Evolutionary conservation across 257 asterid species (phyloP).

Genomic region (Capsicum rhomboideum): DNA sequence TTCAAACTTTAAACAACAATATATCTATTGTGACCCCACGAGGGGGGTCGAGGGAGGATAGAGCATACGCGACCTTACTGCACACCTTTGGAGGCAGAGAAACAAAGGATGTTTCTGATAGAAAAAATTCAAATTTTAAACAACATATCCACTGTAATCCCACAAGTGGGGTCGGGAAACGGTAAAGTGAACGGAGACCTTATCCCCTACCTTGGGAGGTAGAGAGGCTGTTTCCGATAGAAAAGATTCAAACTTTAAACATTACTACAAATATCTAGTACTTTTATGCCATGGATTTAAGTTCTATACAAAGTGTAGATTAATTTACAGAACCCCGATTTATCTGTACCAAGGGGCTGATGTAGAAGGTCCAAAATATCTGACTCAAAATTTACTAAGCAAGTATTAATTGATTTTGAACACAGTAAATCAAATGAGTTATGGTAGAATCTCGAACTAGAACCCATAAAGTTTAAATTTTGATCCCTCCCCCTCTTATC

Average conservation of each 20-base stretch:
- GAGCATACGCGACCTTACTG: no score
- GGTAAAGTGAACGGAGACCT: no score
- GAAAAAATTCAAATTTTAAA: not conserved
- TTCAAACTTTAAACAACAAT: not conserved
- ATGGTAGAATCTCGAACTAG: not conserved
- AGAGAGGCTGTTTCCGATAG: not conserved
- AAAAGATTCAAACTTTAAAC: not conserved
- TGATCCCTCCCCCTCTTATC: not conserved
- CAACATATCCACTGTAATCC: not conserved
- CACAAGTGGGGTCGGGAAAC: no score
- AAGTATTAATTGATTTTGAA: not conserved
- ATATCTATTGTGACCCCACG: rapidly evolving
- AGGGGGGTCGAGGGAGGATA: not conserved
- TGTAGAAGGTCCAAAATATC: no score
- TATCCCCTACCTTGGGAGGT: no score
- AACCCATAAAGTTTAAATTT: not conserved
- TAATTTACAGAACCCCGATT: no score
- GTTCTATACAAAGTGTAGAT: not conserved
- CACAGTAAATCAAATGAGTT: not conserved
- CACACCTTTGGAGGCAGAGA: no score
- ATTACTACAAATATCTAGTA: not conserved
- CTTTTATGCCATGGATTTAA: not conserved
- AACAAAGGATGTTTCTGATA: no score
- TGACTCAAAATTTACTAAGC: not conserved
- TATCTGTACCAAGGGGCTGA: not conserved